Evolutionary conservation across 176 grass and related monocot species (phyloP).

Genomic region (Rhynchospora breviuscula): DNA sequence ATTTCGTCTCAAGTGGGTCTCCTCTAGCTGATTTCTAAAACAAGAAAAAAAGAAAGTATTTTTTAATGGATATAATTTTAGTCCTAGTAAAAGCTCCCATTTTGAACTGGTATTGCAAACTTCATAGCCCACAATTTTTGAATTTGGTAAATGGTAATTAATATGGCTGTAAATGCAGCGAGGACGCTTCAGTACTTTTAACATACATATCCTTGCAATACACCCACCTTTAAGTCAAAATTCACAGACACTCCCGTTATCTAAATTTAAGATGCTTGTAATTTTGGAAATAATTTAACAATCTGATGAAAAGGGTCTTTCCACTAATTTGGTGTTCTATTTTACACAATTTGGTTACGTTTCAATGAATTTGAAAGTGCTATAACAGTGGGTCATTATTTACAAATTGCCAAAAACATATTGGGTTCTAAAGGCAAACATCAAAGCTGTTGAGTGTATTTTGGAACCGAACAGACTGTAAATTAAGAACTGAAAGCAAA

Average conservation of each 20-base stretch:
- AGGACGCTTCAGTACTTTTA: not conserved
- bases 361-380: not conserved
- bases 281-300: not conserved
- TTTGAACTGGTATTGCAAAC: not conserved
- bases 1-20: slow-evolving; percentile 90
- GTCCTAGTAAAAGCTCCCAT: not conserved
- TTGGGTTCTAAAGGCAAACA: not conserved
- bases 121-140: not conserved
- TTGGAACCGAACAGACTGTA: not conserved
- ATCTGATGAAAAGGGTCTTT: not conserved
- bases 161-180: not conserved
- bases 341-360: not conserved
- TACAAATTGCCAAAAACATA: not conserved
- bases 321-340: not conserved
- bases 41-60: slow-evolving; percentile 1
- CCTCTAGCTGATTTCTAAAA: slow-evolving; percentile 77
- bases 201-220: not conserved
- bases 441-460: not conserved
- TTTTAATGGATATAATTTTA: not conserved
- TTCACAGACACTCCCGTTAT: not conserved
- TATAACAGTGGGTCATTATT: not conserved
- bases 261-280: not conserved
- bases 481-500: not conserved
- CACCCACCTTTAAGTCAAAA: not conserved
- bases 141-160: not conserved